Percentiles rank a stretch among this genome's conserved stretches.
These are phyloP conservation scores for Cornus kousa DNA, from an alignment of 148 eudicot species.

Conservation along the genomic window DNA sequence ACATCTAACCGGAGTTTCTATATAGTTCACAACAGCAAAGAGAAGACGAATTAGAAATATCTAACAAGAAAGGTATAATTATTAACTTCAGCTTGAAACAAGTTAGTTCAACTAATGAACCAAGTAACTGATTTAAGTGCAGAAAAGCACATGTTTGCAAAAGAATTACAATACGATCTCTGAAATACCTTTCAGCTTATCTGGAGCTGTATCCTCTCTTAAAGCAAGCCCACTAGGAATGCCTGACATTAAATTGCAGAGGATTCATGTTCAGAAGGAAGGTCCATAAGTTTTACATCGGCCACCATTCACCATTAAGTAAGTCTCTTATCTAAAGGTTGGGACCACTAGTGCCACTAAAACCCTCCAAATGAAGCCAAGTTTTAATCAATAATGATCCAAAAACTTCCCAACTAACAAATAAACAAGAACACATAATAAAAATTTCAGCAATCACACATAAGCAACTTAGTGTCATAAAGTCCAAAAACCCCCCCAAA, in stretches of 20 bases:
- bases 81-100: no score
- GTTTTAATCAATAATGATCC: background rate
- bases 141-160: background rate
- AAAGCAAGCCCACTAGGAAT: no score
- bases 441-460: background rate
- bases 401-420: background rate
- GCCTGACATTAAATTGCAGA: no score
- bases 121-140: background rate
- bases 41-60: background rate
- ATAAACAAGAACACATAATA: background rate
- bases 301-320: no score
- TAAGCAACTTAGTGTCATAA: background rate
- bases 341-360: background rate
- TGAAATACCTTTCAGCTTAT: no score
- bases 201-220: no score
- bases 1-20: background rate
- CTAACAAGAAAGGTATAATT: background rate
- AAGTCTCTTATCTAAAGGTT: no score
- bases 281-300: no score
- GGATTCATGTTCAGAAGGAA: no score
- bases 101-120: background rate
- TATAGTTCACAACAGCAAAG: background rate
- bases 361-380: background rate
- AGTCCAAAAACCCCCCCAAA: background rate
- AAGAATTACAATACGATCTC: no score